A percentile compares a stretch with the other conserved stretches of the same genome.
Conservation (phyloP, 306 rosid species). For the Castanopsis chinensis region DNA sequence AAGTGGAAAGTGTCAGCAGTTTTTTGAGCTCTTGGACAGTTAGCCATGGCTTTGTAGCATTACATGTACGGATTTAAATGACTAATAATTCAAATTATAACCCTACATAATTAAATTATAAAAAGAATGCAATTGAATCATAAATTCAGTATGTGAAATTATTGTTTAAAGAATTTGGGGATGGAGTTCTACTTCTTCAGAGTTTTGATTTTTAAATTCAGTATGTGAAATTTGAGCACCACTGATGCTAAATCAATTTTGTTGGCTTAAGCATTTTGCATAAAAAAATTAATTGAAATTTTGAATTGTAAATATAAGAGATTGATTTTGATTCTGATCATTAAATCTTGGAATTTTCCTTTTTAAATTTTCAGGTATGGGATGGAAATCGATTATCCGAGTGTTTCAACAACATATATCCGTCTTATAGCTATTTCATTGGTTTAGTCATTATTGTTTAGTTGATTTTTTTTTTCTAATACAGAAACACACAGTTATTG, state of each 20-base stretch:
- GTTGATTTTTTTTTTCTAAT: slow-evolving; percentile 3
- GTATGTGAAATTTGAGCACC: not conserved
- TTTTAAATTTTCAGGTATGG: slow-evolving; percentile 73
- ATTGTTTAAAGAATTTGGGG: too few species aligned
- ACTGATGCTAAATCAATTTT: not conserved
- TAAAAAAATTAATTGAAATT: not conserved
- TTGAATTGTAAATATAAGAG: slow-evolving; percentile 1
- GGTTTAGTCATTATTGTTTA: not conserved
- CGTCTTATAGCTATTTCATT: slow-evolving; percentile 23
- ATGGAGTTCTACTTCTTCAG: too few species aligned
- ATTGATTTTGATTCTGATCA: slow-evolving; percentile 2
- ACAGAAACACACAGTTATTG: not conserved
- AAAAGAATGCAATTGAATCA: not conserved
- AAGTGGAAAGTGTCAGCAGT: not conserved
- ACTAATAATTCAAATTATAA: not conserved
- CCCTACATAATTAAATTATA: not conserved
- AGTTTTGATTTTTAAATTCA: too few species aligned
- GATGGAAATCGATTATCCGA: slow-evolving; percentile 55
- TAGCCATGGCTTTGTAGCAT: not conserved
- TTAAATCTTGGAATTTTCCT: slow-evolving; percentile 3
- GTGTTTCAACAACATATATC: slow-evolving; percentile 83
- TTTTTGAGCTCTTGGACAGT: not conserved
- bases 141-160: too few species aligned
- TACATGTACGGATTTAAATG: not conserved
- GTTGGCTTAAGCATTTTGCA: not conserved